Base-by-base conservation (phyloP, 2,329 filamentous ascomycete species). In the Aureobasidium namibiae region DNA sequence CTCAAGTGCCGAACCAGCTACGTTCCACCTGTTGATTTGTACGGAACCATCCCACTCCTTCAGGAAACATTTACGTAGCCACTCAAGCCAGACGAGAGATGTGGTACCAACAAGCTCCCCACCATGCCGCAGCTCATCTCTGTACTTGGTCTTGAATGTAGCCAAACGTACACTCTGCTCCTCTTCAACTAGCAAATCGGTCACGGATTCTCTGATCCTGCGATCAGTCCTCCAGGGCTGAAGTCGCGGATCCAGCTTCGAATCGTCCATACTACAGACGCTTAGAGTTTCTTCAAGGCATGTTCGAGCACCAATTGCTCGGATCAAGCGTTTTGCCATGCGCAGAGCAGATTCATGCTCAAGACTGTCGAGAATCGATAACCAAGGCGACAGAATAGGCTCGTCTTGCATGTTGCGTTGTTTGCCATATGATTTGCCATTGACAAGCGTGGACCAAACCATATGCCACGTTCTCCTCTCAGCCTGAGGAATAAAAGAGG, bases 11-110 rank as follows among this genome's bases (percentile, higher is more conserved):
- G 89, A 88, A 14, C 89, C 89, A 62, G 91, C 86, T 14, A 87
- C 79, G 31, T 86, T 84, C 66, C 88, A 86, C 58, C 82, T 84
- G 2, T 83, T 77, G 54, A 95, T 81, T 44, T 86, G 81, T 1
- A 88, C 81, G 58, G 82, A 82, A 0, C 90, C 89, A 67, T 92
- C 82, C 92, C 92, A 96, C 62, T 89, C 84, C 59, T 85, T 83
- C 45, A 95, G 74, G 67, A 96, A 82, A 1, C 94, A 80, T 0
- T 86, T 85, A 61, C 88, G 80, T 21, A 87, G 82, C 87, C 87
- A 91, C 66, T 90, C 87, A 26, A 90, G 72, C 6, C 73, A 70
- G 0, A 69, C 67, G 8, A 70, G 64, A 16, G 69, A 69, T 1
- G 72, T 60, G 21, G 59, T 60, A 14, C 49, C 59, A 31, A 56